These are phyloP conservation scores for Calonectria hongkongensis DNA, from an alignment of 2,329 filamentous ascomycete species.

Conservation along the genomic window DNA sequence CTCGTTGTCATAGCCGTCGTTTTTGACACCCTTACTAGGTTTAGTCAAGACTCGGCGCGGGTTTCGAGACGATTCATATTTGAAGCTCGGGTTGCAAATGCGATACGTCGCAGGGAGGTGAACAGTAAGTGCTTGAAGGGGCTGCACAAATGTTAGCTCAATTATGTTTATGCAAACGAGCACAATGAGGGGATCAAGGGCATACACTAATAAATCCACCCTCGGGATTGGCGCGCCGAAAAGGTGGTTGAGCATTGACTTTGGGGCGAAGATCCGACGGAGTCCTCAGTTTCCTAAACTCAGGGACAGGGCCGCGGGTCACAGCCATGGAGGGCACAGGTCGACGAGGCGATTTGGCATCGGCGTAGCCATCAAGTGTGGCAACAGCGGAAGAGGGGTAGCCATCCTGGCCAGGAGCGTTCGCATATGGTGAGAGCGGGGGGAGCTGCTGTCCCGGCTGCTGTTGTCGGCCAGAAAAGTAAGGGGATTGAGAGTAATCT, in stretches of 20 bases:
- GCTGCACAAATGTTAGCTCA: constrained; percentile 70
- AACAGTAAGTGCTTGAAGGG: constrained; percentile 94
- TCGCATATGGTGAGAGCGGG: constrained; percentile 81
- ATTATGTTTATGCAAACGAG: neutral
- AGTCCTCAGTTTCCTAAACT: constrained; percentile 87
- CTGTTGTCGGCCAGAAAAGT: constrained; percentile 68
- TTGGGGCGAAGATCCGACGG: constrained; percentile 86
- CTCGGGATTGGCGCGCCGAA: constrained; percentile 94
- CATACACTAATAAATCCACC: constrained; percentile 98
- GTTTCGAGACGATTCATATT: constrained; percentile 98
- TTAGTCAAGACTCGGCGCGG: constrained; percentile 97
- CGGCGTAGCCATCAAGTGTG: constrained; percentile 80
- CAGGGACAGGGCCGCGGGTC: constrained; percentile 84
- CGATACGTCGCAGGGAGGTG: constrained; percentile 96
- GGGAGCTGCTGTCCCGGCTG: constrained; percentile 80
- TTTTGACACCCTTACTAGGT: constrained; percentile 98
- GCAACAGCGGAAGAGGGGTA: constrained; percentile 84
- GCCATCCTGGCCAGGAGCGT: constrained; percentile 74
- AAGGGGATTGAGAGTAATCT: constrained; percentile 77
- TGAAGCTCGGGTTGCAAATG: constrained; percentile 98
- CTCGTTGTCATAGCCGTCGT: constrained; percentile 99
- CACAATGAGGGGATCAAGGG: constrained; percentile 29
- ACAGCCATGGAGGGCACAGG: constrained; percentile 68
- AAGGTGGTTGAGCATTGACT: constrained; percentile 90
- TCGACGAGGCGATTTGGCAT: constrained; percentile 75